phyloP scores from a whole-genome alignment of 306 rosid species.

The Casuarina glauca region DNA sequence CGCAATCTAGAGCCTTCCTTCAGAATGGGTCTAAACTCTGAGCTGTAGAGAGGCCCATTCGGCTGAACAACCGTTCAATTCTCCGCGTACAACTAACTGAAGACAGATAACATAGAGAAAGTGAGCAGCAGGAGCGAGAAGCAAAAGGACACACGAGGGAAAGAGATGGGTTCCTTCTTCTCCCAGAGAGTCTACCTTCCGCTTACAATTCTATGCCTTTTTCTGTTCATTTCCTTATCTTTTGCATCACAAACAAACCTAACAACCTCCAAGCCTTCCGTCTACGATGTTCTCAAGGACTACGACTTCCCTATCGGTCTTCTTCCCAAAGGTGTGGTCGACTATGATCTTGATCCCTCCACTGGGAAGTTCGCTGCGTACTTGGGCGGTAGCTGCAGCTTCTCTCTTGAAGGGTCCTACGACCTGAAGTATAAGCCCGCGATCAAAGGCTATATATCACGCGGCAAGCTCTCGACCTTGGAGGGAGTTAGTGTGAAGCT shows the following conservation, averaged over 20 bases:
- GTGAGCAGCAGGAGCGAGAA: neutral
- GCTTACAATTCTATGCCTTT: neutral
- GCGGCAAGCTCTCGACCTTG: constrained; percentile 20
- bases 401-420: constrained; percentile 32
- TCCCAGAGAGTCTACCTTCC: neutral
- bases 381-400: constrained; percentile 26
- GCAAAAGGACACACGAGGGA: neutral
- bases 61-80: neutral
- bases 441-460: constrained; percentile 29
- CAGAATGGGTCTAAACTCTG: too few species aligned
- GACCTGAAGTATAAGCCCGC: constrained; percentile 27
- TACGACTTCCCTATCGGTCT: constrained; percentile 30
- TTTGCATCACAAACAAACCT: constrained; percentile 3
- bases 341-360: constrained; percentile 24
- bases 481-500: constrained; percentile 38
- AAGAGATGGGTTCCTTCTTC: constrained; percentile 22
- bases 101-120: neutral
- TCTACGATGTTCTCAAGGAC: constrained; percentile 18
- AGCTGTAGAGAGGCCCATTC: neutral
- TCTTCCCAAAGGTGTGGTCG: constrained; percentile 26
- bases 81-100: neutral
- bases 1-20: neutral
- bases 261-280: constrained; percentile 14
- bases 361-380: constrained; percentile 30
- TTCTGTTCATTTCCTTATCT: neutral